Evolutionary conservation across 2,329 filamentous ascomycete species (phyloP), one percentile per base, ranked within the genome.

Genomic region (Aspergillus tamarii): DNA sequence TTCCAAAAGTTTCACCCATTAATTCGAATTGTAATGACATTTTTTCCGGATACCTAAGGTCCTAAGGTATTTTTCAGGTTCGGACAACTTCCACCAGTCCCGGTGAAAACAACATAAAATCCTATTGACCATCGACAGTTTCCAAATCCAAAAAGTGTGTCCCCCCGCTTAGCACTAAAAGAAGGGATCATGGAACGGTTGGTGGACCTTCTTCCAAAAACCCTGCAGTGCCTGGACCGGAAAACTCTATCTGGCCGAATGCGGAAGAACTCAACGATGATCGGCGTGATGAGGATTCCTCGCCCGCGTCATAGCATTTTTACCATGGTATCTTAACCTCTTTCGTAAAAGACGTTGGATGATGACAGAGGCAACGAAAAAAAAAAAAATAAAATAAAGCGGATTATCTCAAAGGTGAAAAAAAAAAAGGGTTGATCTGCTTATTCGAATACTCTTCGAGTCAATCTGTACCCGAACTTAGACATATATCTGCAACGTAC

Each of bases 241-340:
- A 65, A 68, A 68, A 68, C 62, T 64, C 64, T 63, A 65, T 67
- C 62, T 64, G 64, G n/a, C 57, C 65, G 62, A 64, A 66, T 61
- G 56, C 64, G 66, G 64, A 66, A 67, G 53, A 66, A 60, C 61
- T 59, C 59, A 61, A 62, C 57, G 39, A 58, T 39, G 53, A 65
- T 62, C 65, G 59, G 48, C 66, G 45, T 59, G 36, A 59, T 54
- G 61, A 60, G 54, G 60, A 34, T 34, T 54, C 39, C 39, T 43
- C 23, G 11, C 43, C 39, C 28, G 26, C 53, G 28, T 48, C 52
- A 46, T 56, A 58, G 32, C 23, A 28, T 58, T 46, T 36, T 34
- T 41, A n/a, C 23, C 39, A 14, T n/a, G 12, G 19, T 41, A 45
- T 21, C 30, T 32, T 23, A 34, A 21, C 56, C 39, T 58, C 41